Evolutionary conservation across 352 stramenopile genomes (phyloP).

Genomic region (Stramenopiles sp.): DNA sequence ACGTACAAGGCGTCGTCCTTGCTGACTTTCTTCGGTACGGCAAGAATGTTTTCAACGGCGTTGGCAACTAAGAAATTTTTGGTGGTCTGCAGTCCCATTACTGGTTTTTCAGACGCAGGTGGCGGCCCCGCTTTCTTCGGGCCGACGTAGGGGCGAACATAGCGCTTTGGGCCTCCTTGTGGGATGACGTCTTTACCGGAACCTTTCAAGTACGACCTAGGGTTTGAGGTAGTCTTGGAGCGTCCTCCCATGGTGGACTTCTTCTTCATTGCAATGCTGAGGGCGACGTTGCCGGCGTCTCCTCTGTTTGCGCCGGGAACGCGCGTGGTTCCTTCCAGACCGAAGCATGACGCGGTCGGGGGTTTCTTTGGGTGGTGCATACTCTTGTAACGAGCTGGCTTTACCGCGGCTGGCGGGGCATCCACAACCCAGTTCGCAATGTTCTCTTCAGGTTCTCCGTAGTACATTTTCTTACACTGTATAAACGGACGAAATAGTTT

Average conservation of each 20-base stretch:
- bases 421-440: conserved; percentile 74
- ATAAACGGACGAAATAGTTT: too few species aligned
- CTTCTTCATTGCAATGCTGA: conserved; percentile 26
- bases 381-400: conserved; percentile 58
- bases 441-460: conserved; percentile 14
- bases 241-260: conserved; percentile 32
- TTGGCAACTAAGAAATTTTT: conserved; percentile 82
- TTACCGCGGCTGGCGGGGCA: conserved; percentile 35
- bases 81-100: conserved; percentile 64
- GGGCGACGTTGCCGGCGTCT: conserved; percentile 10
- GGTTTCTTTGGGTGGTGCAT: conserved; percentile 57
- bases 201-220: conserved; percentile 42
- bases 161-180: neutral
- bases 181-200: conserved; percentile 13
- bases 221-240: conserved; percentile 39
- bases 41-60: conserved; percentile 67
- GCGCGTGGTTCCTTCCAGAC: conserved; percentile 40
- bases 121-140: conserved; percentile 45
- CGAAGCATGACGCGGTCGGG: conserved; percentile 63
- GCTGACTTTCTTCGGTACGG: conserved; percentile 38
- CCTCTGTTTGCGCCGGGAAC: conserved; percentile 44
- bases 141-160: conserved; percentile 27
- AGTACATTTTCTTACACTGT: too few species aligned
- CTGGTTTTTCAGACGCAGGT: conserved; percentile 55
- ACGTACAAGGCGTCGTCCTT: conserved; percentile 48